Conservation (phyloP, 495 filamentous ascomycete genomes). For the Hypomontagnella monticulosa region DNA sequence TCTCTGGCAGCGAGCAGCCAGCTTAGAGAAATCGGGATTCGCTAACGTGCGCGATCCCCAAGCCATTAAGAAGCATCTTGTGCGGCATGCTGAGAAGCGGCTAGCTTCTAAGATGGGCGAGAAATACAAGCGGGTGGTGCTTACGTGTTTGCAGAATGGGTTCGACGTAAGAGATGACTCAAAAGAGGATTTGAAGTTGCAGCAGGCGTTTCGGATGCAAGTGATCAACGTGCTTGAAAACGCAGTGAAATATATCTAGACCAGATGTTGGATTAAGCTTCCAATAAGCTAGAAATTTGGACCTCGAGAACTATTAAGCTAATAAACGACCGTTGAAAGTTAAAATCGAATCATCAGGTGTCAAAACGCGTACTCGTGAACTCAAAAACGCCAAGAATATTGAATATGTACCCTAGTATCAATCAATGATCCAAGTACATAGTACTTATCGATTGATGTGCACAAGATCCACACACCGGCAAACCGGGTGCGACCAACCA, state of each 20-base stretch:
- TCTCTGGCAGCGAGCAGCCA: constrained; percentile 38
- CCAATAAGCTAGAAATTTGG: no score
- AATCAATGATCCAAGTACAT: no score
- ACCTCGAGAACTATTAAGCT: no score
- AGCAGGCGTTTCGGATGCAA: constrained; percentile 45
- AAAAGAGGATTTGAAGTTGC: constrained; percentile 48
- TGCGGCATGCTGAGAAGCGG: constrained; percentile 43
- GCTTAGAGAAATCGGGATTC: constrained; percentile 44
- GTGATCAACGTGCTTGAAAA: constrained; percentile 47
- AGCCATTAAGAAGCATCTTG: constrained; percentile 42
- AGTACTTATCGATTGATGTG: no score
- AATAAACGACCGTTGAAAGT: no score
- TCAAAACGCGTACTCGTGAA: no score
- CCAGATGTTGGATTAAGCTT: background rate
- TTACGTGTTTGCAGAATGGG: constrained; percentile 43
- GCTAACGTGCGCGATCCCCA: constrained; percentile 38
- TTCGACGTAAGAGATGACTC: constrained; percentile 45
- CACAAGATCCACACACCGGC: no score
- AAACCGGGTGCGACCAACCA: background rate
- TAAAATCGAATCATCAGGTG: no score
- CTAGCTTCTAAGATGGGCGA: constrained; percentile 44
- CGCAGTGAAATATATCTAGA: constrained; percentile 20
- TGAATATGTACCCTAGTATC: no score
- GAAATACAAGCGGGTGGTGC: constrained; percentile 44
- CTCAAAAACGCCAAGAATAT: no score